Percentiles rank a stretch among this genome's conserved stretches.
Conservation (phyloP, 176 grass and related monocot genomes). For the Lolium perenne region DNA sequence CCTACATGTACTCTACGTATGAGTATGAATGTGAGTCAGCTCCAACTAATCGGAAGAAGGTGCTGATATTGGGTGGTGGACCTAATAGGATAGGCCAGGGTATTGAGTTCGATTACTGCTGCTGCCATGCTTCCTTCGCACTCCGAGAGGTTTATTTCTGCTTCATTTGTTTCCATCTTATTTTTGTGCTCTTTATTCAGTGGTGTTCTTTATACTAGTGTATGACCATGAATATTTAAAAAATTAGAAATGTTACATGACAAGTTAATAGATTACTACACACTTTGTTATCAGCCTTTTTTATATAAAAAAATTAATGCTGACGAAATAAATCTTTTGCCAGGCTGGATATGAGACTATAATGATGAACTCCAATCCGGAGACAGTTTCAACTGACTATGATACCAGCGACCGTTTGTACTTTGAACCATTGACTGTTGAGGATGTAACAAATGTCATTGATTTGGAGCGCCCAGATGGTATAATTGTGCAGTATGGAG, state of each 20-base stretch:
- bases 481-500: conserved; percentile 96
- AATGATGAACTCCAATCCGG: conserved; percentile 99
- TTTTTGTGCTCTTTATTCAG: neutral
- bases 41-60: conserved; percentile 88
- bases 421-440: conserved; percentile 92
- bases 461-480: conserved; percentile 92
- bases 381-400: conserved; percentile 98
- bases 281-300: conserved; percentile 5
- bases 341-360: conserved; percentile 92
- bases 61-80: conserved; percentile 97
- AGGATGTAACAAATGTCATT: conserved; percentile 94
- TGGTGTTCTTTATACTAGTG: neutral
- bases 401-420: conserved; percentile 94
- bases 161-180: conserved; percentile 36
- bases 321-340: conserved; percentile 32
- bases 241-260: neutral
- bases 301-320: neutral
- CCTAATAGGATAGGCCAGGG: conserved; percentile 97
- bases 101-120: conserved; percentile 99
- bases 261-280: neutral
- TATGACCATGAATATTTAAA: conserved; percentile 5
- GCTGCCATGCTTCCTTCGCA: conserved; percentile 97
- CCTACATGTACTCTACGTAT: conserved; percentile 99
- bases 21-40: conserved; percentile 93
- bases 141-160: conserved; percentile 75